Conservation (phyloP, 371 early-diverging fungal species). For the Cokeromyces recurvatus region DNA sequence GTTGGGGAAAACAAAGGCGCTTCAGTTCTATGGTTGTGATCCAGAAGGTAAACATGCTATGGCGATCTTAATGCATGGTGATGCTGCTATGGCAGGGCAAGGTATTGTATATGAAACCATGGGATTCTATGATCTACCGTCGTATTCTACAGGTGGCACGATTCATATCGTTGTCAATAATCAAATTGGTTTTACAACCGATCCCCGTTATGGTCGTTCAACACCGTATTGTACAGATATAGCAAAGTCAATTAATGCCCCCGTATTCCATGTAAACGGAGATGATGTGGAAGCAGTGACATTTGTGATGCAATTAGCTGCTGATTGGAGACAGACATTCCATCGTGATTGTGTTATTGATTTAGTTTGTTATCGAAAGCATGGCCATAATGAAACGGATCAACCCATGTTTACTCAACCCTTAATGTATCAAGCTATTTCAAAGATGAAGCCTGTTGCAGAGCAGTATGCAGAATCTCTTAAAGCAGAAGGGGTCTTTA, state of each 20-base stretch:
- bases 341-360: slow-evolving; percentile 96
- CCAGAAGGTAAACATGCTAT: slow-evolving; percentile 75
- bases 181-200: slow-evolving; percentile 98
- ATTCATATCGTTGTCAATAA: slow-evolving; percentile 98
- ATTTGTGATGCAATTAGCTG: slow-evolving; percentile 88
- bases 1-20: slow-evolving; percentile 92
- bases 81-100: slow-evolving; percentile 97
- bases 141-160: slow-evolving; percentile 94
- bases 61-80: slow-evolving; percentile 94
- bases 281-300: slow-evolving; percentile 97
- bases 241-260: slow-evolving; percentile 93
- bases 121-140: slow-evolving; percentile 91
- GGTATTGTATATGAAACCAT: slow-evolving; percentile 97
- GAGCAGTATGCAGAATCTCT: slow-evolving; percentile 83
- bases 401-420: slow-evolving; percentile 98
- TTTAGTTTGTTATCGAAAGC: slow-evolving; percentile 93
- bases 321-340: slow-evolving; percentile 94
- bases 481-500: slow-evolving; percentile 78
- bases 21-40: slow-evolving; percentile 91
- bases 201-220: slow-evolving; percentile 91
- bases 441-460: slow-evolving; percentile 76
- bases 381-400: slow-evolving; percentile 98
- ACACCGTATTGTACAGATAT: slow-evolving; percentile 97
- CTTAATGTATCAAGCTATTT: slow-evolving; percentile 91
- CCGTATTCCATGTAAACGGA: slow-evolving; percentile 97